Evolutionary conservation across 202 grass and related monocot genomes (phyloP).

Genomic region (Musa balbisiana): DNA sequence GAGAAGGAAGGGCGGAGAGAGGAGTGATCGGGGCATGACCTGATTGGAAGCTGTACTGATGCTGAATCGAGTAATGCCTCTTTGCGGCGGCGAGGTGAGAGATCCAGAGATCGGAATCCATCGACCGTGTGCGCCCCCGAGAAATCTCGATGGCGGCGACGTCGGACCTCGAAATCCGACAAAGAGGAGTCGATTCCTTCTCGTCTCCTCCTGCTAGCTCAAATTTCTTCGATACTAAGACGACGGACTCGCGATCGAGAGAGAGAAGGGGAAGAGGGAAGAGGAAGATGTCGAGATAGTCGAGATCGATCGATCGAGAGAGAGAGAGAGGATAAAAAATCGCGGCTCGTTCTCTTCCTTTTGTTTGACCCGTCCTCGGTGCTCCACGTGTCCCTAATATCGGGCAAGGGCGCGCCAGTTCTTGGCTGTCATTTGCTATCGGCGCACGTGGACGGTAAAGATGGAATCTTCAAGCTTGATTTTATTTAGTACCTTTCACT

Average conservation of each 20-base stretch:
- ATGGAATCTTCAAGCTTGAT: background rate
- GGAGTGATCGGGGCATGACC: conserved; percentile 15
- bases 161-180: background rate
- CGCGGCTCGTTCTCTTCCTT: background rate
- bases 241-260: background rate
- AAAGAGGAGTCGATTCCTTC: background rate
- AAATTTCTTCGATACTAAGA: background rate
- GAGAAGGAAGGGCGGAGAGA: background rate
- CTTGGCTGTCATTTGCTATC: background rate
- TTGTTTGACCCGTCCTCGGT: background rate
- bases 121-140: conserved; percentile 4
- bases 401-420: background rate
- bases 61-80: conserved; percentile 73
- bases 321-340: background rate
- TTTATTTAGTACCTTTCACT: background rate
- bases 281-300: background rate
- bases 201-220: background rate
- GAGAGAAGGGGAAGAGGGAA: background rate
- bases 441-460: background rate
- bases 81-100: conserved; percentile 92
- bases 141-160: background rate
- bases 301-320: no score
- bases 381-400: background rate
- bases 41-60: conserved; percentile 35
- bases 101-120: conserved; percentile 99